These are phyloP conservation scores for Solanum dulcamara DNA, from an alignment of 257 asterid species.

Conservation along the genomic window DNA sequence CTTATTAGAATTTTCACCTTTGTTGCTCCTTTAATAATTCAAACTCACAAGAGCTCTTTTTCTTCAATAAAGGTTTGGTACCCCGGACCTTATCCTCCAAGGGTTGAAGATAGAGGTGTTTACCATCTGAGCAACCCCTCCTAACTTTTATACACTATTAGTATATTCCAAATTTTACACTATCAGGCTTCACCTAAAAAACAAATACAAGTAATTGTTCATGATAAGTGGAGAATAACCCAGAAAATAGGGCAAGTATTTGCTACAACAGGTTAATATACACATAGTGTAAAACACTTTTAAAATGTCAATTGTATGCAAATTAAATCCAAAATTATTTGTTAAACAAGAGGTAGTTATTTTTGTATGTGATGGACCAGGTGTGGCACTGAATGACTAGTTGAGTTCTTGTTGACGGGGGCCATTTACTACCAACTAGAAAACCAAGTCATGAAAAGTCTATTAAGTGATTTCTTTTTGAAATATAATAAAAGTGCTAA, in stretches of 20 bases:
- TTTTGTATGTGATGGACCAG: neutral
- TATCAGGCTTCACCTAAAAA: neutral
- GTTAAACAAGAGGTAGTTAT: neutral
- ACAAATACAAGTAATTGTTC: neutral
- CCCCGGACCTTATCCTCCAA: too few relatives aligned
- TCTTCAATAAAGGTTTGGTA: too few relatives aligned
- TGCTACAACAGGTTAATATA: neutral
- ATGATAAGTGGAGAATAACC: neutral
- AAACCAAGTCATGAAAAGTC: neutral
- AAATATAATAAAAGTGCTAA: neutral
- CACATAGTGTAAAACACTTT: neutral
- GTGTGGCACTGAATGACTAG: neutral
- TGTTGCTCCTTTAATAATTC: neutral
- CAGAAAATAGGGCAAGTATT: neutral
- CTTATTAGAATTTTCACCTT: neutral
- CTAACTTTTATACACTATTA: neutral
- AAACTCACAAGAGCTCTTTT: neutral
- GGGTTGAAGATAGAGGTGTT: too few relatives aligned
- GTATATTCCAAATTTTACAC: neutral
- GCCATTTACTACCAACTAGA: neutral
- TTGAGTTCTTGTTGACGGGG: neutral
- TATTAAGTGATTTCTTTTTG: neutral
- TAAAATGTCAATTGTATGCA: neutral
- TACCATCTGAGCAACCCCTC: too few relatives aligned
- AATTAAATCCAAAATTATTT: neutral